phyloP scores from a whole-genome alignment of 208 protist genomes.

The Paratrypanosoma confusum region DNA sequence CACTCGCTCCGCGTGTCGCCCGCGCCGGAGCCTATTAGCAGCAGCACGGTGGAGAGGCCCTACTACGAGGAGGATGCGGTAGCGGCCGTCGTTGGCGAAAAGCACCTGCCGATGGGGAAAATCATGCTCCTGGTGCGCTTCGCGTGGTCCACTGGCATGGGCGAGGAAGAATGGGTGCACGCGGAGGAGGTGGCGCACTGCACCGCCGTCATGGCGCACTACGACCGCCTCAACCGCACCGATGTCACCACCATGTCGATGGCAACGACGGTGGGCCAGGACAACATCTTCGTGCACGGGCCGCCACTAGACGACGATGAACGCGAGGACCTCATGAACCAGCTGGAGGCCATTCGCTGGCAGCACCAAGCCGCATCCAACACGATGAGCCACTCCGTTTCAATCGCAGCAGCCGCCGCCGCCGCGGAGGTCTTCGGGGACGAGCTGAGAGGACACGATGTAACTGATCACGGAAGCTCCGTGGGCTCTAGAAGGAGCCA shows the following conservation, averaged over 20 bases:
- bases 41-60: background rate
- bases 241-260: constrained; percentile 2
- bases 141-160: background rate
- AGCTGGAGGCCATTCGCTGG: constrained; percentile 29
- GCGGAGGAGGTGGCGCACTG: constrained; percentile 11
- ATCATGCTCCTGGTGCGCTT: constrained; percentile 28
- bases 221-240: constrained; percentile 16
- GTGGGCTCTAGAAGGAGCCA: too few species aligned
- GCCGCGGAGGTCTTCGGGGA: too few species aligned
- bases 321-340: constrained; percentile 33
- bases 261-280: background rate
- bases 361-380: constrained; percentile 8
- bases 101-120: constrained; percentile 8
- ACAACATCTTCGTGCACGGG: too few species aligned
- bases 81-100: constrained; percentile 27
- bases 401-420: too few species aligned
- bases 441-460: too few species aligned
- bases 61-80: constrained; percentile 1
- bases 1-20: too few species aligned
- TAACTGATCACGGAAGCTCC: too few species aligned
- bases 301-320: constrained; percentile 27
- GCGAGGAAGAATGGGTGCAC: constrained; percentile 21
- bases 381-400: too few species aligned
- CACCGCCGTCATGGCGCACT: constrained; percentile 20
- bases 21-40: too few species aligned